Base-by-base conservation (phyloP, 768 basidiomycete genomes). In the Ramaria rubella region DNA sequence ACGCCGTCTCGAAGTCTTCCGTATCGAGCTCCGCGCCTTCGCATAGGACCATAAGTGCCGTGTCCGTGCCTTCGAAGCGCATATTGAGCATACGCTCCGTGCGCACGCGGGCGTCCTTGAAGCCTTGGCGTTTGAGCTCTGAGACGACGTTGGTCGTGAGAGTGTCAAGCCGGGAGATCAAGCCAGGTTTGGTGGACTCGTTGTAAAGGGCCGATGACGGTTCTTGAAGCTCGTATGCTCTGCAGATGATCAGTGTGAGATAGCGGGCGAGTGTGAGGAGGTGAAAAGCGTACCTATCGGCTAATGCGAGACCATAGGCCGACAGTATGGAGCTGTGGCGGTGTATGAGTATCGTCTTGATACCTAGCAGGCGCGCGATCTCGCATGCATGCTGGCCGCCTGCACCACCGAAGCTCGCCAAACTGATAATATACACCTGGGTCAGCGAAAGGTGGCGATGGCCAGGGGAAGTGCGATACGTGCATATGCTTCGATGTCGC, bases 381-480 rank as follows among this genome's bases (percentile, higher is more conserved):
- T 94, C 93, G 75, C 90, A 93, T 11, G 92, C 94, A 60, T 94
- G 92, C 62, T 94, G 93, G 2, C 91, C 91, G 4, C 92, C 90
- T 9, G 90, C 89, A 26, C 93, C 92, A 5, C 92, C 92, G 61
- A 94, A 94, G 61, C 86, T 87, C 6, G 90, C 88, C 24, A 92
- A 70, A 38, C 90, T 92, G 60, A 23, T 51, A 21, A 3, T 14
- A 36, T 14, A 30, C 5, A 30, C 34, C 30, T 14, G 21, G 14
- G 6, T 1, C 15, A 30, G 29, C 5, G 29, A 34, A 7, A 36
- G 5, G 34, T 3, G 24, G 11, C 19, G 29, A 4, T 14, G 49
- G 19, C 5, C 19, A 21, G 5, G 44, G 24, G 46, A 23, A 30
- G 21, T n/a, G 46, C 30, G 23, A 27, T 38, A 62, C 73, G 49